Percentiles rank a stretch among this genome's conserved stretches.
These are phyloP conservation scores for Juncus effusus DNA, from an alignment of 176 grass and related monocot species.

Conservation along the genomic window DNA sequence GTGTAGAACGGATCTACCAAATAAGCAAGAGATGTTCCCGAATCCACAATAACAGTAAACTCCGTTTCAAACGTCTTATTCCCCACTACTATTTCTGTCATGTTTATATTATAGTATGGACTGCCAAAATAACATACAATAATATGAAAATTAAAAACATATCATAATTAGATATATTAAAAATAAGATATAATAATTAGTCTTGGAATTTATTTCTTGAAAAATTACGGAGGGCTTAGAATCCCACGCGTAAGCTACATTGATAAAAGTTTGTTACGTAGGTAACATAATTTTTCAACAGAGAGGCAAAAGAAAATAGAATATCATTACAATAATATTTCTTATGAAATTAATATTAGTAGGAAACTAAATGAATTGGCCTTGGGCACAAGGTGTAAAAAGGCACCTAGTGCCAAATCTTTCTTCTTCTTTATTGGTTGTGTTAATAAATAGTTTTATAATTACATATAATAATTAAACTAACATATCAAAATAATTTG, in stretches of 20 bases:
- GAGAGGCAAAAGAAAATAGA: too few species aligned
- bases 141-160: background rate
- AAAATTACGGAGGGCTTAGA: too few species aligned
- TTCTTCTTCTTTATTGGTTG: too few species aligned
- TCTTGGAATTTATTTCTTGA: background rate
- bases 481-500: background rate
- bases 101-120: slow-evolving; percentile 63
- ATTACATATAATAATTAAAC: background rate
- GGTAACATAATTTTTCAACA: too few species aligned
- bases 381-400: too few species aligned
- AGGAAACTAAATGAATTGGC: too few species aligned
- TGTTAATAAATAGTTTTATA: background rate
- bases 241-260: too few species aligned
- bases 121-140: slow-evolving; percentile 27
- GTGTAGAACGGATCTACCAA: slow-evolving; percentile 65
- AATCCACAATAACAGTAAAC: slow-evolving; percentile 51
- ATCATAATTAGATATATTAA: background rate
- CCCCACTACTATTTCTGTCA: slow-evolving; percentile 37
- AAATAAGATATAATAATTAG: background rate
- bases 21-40: slow-evolving; percentile 69
- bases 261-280: too few species aligned
- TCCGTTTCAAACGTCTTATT: slow-evolving; percentile 17
- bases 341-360: too few species aligned
- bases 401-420: too few species aligned
- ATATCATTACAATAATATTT: too few species aligned